Conservation (phyloP, 129 eudicot genomes). For the Lactuca saligna region DNA sequence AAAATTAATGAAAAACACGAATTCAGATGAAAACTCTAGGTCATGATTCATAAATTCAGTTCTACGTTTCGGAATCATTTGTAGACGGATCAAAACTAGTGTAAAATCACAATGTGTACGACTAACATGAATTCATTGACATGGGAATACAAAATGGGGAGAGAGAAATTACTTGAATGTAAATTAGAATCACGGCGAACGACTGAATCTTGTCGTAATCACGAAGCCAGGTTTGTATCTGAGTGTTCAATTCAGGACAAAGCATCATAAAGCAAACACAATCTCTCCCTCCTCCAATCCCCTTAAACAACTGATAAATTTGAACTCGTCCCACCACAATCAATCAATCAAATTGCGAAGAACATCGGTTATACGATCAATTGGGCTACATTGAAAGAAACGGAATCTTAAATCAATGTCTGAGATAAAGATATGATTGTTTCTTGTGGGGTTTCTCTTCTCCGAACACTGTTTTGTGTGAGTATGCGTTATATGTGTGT, state of each 20-base stretch:
- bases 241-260: constrained; percentile 56
- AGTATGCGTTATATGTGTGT: constrained; percentile 9
- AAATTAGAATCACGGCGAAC: constrained; percentile 69
- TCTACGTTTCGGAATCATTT: neutral
- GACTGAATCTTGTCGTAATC: constrained; percentile 84
- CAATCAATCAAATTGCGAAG: constrained; percentile 4
- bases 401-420: constrained; percentile 18
- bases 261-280: constrained; percentile 48
- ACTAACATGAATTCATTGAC: neutral
- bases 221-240: constrained; percentile 71
- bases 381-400: constrained; percentile 34
- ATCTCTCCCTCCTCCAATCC: neutral
- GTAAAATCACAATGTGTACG: constrained; percentile 18
- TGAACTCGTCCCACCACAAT: neutral
- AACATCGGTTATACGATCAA: constrained; percentile 17
- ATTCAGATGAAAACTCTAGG: constrained; percentile 21
- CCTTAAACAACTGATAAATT: neutral
- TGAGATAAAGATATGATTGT: neutral
- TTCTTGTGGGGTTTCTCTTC: constrained; percentile 5
- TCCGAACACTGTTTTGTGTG: constrained; percentile 9
- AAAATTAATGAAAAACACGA: neutral
- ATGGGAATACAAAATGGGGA: neutral
- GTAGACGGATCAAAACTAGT: constrained; percentile 8
- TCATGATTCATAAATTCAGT: neutral
- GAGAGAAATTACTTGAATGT: constrained; percentile 46